A percentile compares a stretch with the other conserved stretches of the same genome.
Conservation (phyloP, 306 rosid species). For the Amphicarpaea edgeworthii region DNA sequence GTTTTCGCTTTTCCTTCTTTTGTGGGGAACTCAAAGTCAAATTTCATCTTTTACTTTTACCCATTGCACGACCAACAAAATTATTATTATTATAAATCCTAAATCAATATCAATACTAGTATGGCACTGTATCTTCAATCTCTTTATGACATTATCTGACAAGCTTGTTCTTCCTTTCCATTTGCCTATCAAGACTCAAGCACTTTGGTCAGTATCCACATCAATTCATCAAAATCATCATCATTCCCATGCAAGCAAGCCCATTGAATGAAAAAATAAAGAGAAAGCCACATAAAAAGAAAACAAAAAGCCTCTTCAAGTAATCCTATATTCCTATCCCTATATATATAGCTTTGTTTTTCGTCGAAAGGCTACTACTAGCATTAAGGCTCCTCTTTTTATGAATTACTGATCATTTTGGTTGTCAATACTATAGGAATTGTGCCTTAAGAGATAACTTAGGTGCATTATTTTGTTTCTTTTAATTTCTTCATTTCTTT, state of each 20-base stretch:
- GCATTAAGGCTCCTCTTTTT: conserved; percentile 17
- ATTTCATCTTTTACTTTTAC: conserved; percentile 24
- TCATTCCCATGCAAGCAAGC: conserved; percentile 13
- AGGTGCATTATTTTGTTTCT: conserved; percentile 28
- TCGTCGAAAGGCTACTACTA: background rate
- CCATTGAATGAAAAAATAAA: conserved; percentile 24
- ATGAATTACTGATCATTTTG: conserved; percentile 32
- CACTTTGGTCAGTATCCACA: conserved; percentile 40
- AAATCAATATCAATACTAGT: too few relatives aligned
- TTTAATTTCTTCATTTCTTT: conserved; percentile 32
- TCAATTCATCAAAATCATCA: conserved; percentile 31
- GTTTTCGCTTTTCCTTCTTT: background rate
- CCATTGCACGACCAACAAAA: background rate
- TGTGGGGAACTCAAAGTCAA: conserved; percentile 33
- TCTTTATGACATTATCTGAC: conserved; percentile 13
- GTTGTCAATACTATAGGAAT: conserved; percentile 19
- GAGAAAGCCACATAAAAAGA: background rate
- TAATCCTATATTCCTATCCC: background rate
- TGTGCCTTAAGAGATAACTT: conserved; percentile 16
- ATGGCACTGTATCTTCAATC: too few relatives aligned
- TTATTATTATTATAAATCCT: too few relatives aligned
- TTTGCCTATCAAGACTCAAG: background rate
- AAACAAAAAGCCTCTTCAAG: conserved; percentile 20
- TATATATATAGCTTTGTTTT: background rate
- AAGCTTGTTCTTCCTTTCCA: conserved; percentile 24